A percentile compares a stretch with the other conserved stretches of the same genome.
These are phyloP conservation scores for Lecanosticta acicola DNA, from an alignment of 2,329 filamentous ascomycete species.

Conservation along the genomic window DNA sequence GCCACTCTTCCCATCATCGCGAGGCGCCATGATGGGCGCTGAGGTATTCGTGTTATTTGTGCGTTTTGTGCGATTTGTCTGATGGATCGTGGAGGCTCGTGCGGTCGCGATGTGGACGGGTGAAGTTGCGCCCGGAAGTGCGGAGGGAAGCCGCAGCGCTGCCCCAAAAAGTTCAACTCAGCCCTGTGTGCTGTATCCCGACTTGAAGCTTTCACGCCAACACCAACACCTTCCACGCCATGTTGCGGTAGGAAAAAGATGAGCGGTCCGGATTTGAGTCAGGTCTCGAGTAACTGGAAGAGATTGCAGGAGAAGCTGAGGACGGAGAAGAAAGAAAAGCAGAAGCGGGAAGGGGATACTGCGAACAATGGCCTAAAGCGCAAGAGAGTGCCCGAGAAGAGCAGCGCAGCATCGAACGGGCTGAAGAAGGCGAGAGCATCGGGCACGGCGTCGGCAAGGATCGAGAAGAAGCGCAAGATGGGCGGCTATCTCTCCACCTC, in stretches of 20 bases:
- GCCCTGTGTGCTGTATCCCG: background rate
- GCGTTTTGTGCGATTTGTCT: slow-evolving; percentile 1
- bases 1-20: slow-evolving; percentile 39
- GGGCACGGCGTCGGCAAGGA: slow-evolving; percentile 5
- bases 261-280: slow-evolving; percentile 32
- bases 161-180: slow-evolving; percentile 7
- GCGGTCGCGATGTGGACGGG: slow-evolving; percentile 11
- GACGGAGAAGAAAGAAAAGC: slow-evolving; percentile 34
- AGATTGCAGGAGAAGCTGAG: slow-evolving; percentile 59
- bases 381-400: slow-evolving; percentile 24
- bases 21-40: slow-evolving; percentile 47
- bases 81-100: slow-evolving; percentile 7
- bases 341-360: slow-evolving; percentile 18
- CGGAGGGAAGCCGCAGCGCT: background rate
- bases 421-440: slow-evolving; percentile 19
- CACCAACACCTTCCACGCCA: slow-evolving; percentile 1
- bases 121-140: slow-evolving; percentile 16
- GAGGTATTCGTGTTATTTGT: background rate
- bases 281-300: slow-evolving; percentile 64
- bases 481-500: slow-evolving; percentile 37
- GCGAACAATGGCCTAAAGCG: slow-evolving; percentile 31
- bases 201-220: background rate
- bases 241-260: slow-evolving; percentile 29
- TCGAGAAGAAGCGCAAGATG: slow-evolving; percentile 44
- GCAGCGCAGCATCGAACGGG: slow-evolving; percentile 12